Base-by-base conservation (phyloP, 2,329 filamentous ascomycete genomes). In the Epichloe typhina region DNA sequence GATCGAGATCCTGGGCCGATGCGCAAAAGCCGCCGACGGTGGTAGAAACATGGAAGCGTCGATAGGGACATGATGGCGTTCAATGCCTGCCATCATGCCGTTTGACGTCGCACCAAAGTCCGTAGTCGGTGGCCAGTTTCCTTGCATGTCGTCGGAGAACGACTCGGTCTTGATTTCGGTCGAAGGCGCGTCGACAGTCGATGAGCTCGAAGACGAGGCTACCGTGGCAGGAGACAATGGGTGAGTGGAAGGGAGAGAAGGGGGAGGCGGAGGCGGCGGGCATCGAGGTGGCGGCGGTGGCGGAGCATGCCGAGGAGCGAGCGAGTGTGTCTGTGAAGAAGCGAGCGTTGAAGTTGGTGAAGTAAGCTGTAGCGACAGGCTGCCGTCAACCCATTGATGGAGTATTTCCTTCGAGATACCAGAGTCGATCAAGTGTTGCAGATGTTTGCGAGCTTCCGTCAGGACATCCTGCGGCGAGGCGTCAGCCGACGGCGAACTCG, bases 351-450 rank as follows among this genome's bases (percentile, higher is more conserved):
- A 50, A 46, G 51, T 51, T 50, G 39, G 54, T 9, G 53, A 50
- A 42, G 51, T 62, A 48, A 62, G 66, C 56, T 61, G 61, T 44
- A 65, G 58, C 38, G 65, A 62, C 54, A 64, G 63, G 56, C 64
- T 64, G 47, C 65, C 62, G 50, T 69, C 67, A 50, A 69, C 66
- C 62, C 64, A 67, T 60, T 69, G 67, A 52, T 69, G 67, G 31
- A 69, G 64, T 40, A 67, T 58, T 51, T 72, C 70, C 57, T 66
- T 69, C 48, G 70, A 72, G 9, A 72, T 57, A 43, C 70, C 70
- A 15, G 69, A 70, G 53, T 72, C 70, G 55, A 72, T 72, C 55
- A 72, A 59, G 44, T 66, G 66, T 61, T 72, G 69, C 6, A 72
- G 64, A 52, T 71, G 72, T 58, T 71, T 69, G 44, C 70, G 62